Evolutionary conservation across 768 basidiomycete species (phyloP).

Genomic region (Panaeolus papilionaceus): DNA sequence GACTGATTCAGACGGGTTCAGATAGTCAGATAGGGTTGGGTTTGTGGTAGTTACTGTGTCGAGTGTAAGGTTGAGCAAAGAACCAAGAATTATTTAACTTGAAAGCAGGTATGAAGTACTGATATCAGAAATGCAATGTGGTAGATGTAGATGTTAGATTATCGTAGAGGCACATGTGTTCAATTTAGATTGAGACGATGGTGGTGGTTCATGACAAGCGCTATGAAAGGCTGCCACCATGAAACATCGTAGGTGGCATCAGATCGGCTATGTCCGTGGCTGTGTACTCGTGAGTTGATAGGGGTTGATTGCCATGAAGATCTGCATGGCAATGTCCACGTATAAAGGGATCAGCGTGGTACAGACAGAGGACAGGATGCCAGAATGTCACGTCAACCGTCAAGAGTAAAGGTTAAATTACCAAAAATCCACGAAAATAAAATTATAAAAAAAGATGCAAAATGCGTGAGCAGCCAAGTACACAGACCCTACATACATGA

Average conservation of each 20-base stretch:
- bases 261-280: not conserved
- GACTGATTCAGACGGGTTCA: too few species aligned
- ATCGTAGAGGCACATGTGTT: too few species aligned
- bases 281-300: not conserved
- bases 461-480: not conserved
- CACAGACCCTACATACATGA: not conserved
- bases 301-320: too few species aligned
- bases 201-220: constrained; percentile 11
- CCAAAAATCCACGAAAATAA: too few species aligned
- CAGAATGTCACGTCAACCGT: too few species aligned
- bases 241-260: not conserved
- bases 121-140: not conserved
- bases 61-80: not conserved
- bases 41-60: too few species aligned
- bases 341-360: too few species aligned
- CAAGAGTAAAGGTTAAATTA: too few species aligned
- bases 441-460: not conserved
- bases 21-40: too few species aligned
- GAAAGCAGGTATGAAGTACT: not conserved
- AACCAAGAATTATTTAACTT: not conserved
- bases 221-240: not conserved
- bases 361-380: too few species aligned
- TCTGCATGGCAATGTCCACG: too few species aligned
- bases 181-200: not conserved
- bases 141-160: not conserved